Percentiles rank a stretch among this genome's conserved stretches.
Conservation (phyloP, 164 flowering plant species). For the Umbellularia californica region DNA sequence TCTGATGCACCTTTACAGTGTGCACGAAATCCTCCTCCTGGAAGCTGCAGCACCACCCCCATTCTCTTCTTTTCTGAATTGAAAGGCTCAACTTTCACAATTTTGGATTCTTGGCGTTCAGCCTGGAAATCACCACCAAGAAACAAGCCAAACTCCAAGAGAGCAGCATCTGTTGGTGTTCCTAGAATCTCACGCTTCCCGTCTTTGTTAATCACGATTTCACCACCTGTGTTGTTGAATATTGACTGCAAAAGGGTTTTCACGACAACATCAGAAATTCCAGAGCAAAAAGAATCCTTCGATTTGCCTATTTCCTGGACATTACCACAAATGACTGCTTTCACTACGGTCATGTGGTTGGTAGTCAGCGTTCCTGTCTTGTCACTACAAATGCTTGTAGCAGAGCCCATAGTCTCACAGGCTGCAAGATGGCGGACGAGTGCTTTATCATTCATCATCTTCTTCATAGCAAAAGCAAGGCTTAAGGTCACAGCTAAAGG, state of each 20-base stretch:
- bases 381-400: constrained; percentile 92
- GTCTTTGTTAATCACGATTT: constrained; percentile 54
- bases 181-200: constrained; percentile 72
- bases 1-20: constrained; percentile 95
- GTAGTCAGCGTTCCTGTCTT: constrained; percentile 96
- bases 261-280: constrained; percentile 50
- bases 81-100: constrained; percentile 87
- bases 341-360: constrained; percentile 92
- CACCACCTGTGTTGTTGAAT: constrained; percentile 92
- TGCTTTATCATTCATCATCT: constrained; percentile 97
- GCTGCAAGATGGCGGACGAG: constrained; percentile 92
- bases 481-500: constrained; percentile 95
- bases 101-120: constrained; percentile 43
- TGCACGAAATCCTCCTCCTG: constrained; percentile 59
- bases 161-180: constrained; percentile 86
- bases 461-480: constrained; percentile 99
- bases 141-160: constrained; percentile 77
- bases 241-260: constrained; percentile 66
- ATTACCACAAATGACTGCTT: constrained; percentile 70
- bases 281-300: constrained; percentile 23
- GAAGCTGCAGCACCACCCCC: constrained; percentile 79
- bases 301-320: constrained; percentile 38
- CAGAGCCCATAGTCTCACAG: constrained; percentile 98
- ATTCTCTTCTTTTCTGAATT: constrained; percentile 86
- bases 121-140: constrained; percentile 75